Base-by-base conservation (phyloP, 768 basidiomycete species). In the Tulasnella sp. region DNA sequence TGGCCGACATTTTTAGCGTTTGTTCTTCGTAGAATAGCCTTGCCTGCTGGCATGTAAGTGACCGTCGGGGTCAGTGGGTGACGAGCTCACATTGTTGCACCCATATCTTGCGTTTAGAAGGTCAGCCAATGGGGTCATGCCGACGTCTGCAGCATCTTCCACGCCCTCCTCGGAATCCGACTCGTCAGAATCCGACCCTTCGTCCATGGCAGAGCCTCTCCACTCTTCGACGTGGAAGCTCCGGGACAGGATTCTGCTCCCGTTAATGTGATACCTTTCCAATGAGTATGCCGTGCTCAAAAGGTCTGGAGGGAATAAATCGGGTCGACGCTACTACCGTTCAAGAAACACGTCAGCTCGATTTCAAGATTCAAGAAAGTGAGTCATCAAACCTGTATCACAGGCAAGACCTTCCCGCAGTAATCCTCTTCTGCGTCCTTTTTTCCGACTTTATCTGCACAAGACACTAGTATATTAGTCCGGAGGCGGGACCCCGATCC, bases 81-180 rank as follows among this genome's bases (percentile, higher is more conserved):
- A 25, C 27, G 4, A 21, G 68, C 82, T 61, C 64, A 90, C 92
- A 61, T 97, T 98, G 67, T 91, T 85, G 36, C 77, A 77, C 6
- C 79, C 83, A 67, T 80, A 87, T 52, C 82, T 78, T 9, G 94
- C 96, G 65, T 99, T 99, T 48, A 99, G 72, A 72, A 98, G 81
- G 69, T 99, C 96, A 2, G 96, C 96, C 72, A 98, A 81, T 0
- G 94, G 93, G 3, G 97, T 86, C 91, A 98, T 92, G 2, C 86
- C 81, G 8, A 87, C 80, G 60, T 78, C 79, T 3, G 68, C 71
- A 15, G 45, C 61, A 37, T 64, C 63, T 42, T 58, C 63, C 21
- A 49, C 63, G 27, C 60, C 63, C 15, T 36, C 52, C 14, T 45
- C 58, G 7, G 25, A 49, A 8, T 59, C 62, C 65, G 8, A 64